Conservation (phyloP, 805 yeast species). For the Yarrowia alimentaria region DNA sequence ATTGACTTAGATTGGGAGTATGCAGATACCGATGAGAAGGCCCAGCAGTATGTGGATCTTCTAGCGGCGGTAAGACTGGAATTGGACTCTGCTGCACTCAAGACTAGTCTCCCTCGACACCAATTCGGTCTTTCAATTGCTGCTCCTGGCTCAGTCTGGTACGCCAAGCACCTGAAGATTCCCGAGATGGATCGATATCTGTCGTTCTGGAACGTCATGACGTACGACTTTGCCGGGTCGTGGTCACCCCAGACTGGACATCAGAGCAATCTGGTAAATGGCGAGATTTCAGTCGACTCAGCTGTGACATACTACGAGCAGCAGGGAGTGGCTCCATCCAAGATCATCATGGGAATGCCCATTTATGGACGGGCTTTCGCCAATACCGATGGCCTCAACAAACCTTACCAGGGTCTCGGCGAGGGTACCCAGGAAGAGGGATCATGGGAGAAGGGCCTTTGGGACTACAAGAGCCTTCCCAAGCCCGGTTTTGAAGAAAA, state of each 20-base stretch:
- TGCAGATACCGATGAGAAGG: conserved; percentile 54
- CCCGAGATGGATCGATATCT: conserved; percentile 57
- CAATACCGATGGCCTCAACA: conserved; percentile 46
- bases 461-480: conserved; percentile 60
- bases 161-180: conserved; percentile 47
- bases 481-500: conserved; percentile 45
- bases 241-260: conserved; percentile 65
- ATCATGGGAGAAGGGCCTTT: conserved; percentile 50
- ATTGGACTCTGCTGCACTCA: conserved; percentile 44
- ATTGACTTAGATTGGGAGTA: conserved; percentile 95
- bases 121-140: conserved; percentile 65
- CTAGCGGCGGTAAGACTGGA: conserved; percentile 44
- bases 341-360: conserved; percentile 82
- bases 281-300: conserved; percentile 48
- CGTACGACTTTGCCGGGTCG: conserved; percentile 81
- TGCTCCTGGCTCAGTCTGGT: conserved; percentile 62
- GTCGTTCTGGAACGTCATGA: conserved; percentile 82
- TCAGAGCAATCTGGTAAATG: conserved; percentile 67
- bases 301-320: conserved; percentile 49
- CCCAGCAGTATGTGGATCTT: conserved; percentile 46
- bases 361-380: conserved; percentile 67
- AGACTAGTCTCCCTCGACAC: conserved; percentile 31
- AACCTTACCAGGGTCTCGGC: conserved; percentile 46
- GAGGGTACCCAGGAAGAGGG: conserved; percentile 36
- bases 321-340: conserved; percentile 47